Evolutionary conservation across 2,329 filamentous ascomycete species (phyloP), one percentile per base, ranked within the genome.

Genomic region (Cadophora sp.): DNA sequence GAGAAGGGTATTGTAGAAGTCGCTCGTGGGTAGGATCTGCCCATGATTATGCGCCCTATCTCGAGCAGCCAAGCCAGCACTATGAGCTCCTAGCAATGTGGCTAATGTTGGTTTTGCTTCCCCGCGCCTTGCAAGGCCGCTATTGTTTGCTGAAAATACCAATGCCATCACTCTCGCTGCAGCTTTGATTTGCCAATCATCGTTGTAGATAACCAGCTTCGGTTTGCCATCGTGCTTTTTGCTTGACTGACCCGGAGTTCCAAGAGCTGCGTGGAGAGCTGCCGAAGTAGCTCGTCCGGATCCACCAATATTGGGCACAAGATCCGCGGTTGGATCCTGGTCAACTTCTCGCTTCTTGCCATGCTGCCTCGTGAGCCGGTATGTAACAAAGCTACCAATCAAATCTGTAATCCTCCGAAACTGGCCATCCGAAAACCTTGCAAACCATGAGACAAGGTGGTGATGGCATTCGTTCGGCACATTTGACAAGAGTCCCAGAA

Each of bases 161-260:
- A 97, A 79, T 11, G 92, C 89, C 84, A 97, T 90, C 2, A 97
- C 88, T 73, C 91, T 89, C 3, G 93, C 90, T 8, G 91, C 91
- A 12, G 92, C 92, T 77, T 89, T 91, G 66, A 97, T 88, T 79
- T 97, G 94, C 94, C 94, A 97, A 76, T 97, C 94, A 68, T 95
- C 92, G 24, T 86, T 84, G 77, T 96, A 97, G 0, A 88, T 80
- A 1, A 89, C 84, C 69, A 83, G 83, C 72, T 86, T 87, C 8
- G 84, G 80, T 34, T 84, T 82, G 37, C 87, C 85, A 64, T 86
- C 86, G 24, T 82, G 78, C 75, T 85, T 87, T 76, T 86, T 89
- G 12, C 83, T 80, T 2, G 83, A 75, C 43, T 82, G 80, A 2
- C 83, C 80, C 24, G 82, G 80, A 55, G 84, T 79, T 24, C 85